Evolutionary conservation across 805 yeast genomes (phyloP), one percentile per base, ranked within the genome.

Genomic region (Kurtzmaniella fragi): DNA sequence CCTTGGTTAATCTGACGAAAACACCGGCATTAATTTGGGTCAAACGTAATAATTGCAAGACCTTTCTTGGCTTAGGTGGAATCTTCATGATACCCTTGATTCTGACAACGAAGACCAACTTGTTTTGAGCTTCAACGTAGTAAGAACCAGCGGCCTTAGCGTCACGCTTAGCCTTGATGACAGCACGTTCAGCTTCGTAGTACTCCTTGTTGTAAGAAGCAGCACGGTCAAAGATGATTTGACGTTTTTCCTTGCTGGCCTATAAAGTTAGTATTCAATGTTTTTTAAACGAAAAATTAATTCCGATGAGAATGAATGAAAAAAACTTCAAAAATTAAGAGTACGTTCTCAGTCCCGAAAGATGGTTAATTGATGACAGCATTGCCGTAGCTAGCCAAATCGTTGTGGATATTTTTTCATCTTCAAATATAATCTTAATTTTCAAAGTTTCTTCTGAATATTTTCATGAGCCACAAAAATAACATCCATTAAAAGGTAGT

Each of bases 61-160:
- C 95, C 86, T 90, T 90, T 86, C 96, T 89, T 82, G 96, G 96
- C 84, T 90, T 90, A 66, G 97, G 96, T 67, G 96, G 86, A 62
- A 90, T 88, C 84, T 89, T 90, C 90, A 78, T 85, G 73, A 90
- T 87, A 90, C 97, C 97, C 91, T 90, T 90, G 83, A 90, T 90
- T 84, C 98, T 88, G 72, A 90, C 81, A 65, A 90, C 95, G 71
- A 90, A 88, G 55, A 87, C 95, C 64, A 90, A 84, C 75, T 87
- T 89, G 64, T 82, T 80, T 81, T 90, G 91, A 71, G 95, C 96
- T 64, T 82, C 88, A 61, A 88, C 95, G 79, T 82, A 90, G 88
- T 82, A 86, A 63, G 93, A 82, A 71, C 95, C 95, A 64, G 81
- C 74, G 70, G 91, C 90, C 80, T 84, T 86, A 58, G 96, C 96